These are phyloP conservation scores for Dioscorea dumetorum DNA, from an alignment of 106 monocot species.

Conservation along the genomic window DNA sequence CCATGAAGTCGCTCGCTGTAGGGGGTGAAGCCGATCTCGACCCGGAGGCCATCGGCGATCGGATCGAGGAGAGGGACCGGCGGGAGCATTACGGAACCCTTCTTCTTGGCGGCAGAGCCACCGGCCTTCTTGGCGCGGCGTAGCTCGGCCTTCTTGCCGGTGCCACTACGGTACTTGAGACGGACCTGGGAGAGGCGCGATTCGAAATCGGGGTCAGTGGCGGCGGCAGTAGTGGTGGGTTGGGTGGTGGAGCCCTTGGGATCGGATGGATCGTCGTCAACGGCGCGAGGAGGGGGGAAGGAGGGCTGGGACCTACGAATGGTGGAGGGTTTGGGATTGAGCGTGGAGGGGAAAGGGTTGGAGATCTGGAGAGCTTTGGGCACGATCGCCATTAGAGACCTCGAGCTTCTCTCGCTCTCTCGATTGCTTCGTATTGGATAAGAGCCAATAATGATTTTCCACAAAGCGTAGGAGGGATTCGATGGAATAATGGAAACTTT, in stretches of 20 bases:
- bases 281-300: slow-evolving; percentile 5
- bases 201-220: slow-evolving; percentile 39
- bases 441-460: too few relatives aligned
- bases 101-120: slow-evolving; percentile 5
- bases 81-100: slow-evolving; percentile 47
- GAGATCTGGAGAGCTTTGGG: slow-evolving; percentile 20
- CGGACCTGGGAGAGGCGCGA: slow-evolving; percentile 45
- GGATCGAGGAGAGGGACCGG: slow-evolving; percentile 55
- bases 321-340: background rate
- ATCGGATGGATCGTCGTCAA: slow-evolving; percentile 12
- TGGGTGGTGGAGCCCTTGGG: background rate
- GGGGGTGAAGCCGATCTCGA: slow-evolving; percentile 64
- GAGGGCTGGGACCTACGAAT: background rate
- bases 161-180: slow-evolving; percentile 79
- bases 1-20: slow-evolving; percentile 90
- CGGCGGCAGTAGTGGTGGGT: background rate
- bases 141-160: slow-evolving; percentile 76
- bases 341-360: slow-evolving; percentile 28
- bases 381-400: slow-evolving; percentile 1
- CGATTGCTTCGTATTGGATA: too few relatives aligned
- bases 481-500: too few relatives aligned
- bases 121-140: slow-evolving; percentile 35
- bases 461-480: too few relatives aligned
- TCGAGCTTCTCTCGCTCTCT: too few relatives aligned
- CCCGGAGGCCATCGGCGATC: slow-evolving; percentile 34